These are phyloP conservation scores for Paraphaeosphaeria sporulosa DNA, from an alignment of 2,329 filamentous ascomycete species.

Conservation along the genomic window DNA sequence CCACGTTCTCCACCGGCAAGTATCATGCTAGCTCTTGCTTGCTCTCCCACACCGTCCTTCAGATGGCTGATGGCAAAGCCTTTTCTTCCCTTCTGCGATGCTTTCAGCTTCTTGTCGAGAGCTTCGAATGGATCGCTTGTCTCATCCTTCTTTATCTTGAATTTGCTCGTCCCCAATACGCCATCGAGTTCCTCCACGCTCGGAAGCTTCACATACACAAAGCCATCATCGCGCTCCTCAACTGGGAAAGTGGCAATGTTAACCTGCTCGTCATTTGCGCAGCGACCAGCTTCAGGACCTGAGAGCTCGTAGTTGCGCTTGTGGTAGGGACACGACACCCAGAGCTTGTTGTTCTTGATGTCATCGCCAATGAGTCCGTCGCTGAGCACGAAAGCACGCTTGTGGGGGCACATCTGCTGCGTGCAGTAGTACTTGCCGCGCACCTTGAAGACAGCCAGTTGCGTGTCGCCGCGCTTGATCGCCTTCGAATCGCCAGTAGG, in stretches of 20 bases:
- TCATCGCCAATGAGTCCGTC: slow-evolving; percentile 84
- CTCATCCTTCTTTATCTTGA: slow-evolving; percentile 79
- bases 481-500: slow-evolving; percentile 78
- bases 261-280: slow-evolving; percentile 75
- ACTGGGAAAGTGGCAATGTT: slow-evolving; percentile 84
- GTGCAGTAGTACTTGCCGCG: slow-evolving; percentile 82
- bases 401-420: slow-evolving; percentile 96
- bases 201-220: slow-evolving; percentile 81
- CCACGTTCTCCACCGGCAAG: slow-evolving; percentile 56
- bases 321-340: slow-evolving; percentile 86
- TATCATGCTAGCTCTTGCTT: slow-evolving; percentile 53
- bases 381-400: slow-evolving; percentile 85
- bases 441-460: slow-evolving; percentile 86
- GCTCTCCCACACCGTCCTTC: slow-evolving; percentile 53
- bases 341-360: slow-evolving; percentile 68
- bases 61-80: slow-evolving; percentile 55
- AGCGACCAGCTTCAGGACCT: slow-evolving; percentile 70
- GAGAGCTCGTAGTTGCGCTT: slow-evolving; percentile 87
- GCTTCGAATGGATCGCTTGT: slow-evolving; percentile 62
- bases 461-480: slow-evolving; percentile 86
- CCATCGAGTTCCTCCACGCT: slow-evolving; percentile 81
- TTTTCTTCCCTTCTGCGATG: slow-evolving; percentile 60
- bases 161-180: slow-evolving; percentile 78
- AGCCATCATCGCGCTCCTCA: slow-evolving; percentile 77
- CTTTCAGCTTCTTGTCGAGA: slow-evolving; percentile 64